Conservation (phyloP, 768 basidiomycete genomes). For the Paxillus ammoniavirescens region DNA sequence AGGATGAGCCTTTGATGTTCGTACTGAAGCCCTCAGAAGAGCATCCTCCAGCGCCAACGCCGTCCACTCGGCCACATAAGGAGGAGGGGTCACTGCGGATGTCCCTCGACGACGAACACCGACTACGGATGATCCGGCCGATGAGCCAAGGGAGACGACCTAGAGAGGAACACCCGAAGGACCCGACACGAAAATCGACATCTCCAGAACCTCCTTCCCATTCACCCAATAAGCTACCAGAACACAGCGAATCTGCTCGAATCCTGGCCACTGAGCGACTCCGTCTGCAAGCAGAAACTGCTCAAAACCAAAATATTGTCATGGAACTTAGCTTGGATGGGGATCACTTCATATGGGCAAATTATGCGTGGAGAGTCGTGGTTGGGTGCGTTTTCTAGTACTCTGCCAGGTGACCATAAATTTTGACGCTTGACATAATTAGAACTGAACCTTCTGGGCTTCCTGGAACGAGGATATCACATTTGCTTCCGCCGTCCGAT, state of each 20-base stretch:
- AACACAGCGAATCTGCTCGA: slow-evolving; percentile 72
- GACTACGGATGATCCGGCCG: slow-evolving; percentile 48
- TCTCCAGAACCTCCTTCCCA: slow-evolving; percentile 37
- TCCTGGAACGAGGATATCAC: slow-evolving; percentile 77
- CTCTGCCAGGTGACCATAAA: not conserved
- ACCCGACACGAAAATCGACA: slow-evolving; percentile 37
- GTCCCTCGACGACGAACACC: slow-evolving; percentile 32
- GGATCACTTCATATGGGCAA: slow-evolving; percentile 93
- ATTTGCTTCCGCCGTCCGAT: slow-evolving; percentile 75
- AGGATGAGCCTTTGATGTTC: slow-evolving; percentile 89
- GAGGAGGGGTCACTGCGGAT: slow-evolving; percentile 38
- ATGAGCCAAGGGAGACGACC: slow-evolving; percentile 52
- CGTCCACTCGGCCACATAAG: slow-evolving; percentile 34
- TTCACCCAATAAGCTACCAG: slow-evolving; percentile 46
- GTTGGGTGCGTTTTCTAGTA: slow-evolving; percentile 62
- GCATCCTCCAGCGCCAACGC: slow-evolving; percentile 37
- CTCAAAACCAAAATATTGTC: slow-evolving; percentile 94
- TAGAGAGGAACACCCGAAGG: slow-evolving; percentile 58
- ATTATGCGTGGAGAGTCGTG: slow-evolving; percentile 92
- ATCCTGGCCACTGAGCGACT: slow-evolving; percentile 87
- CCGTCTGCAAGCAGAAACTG: slow-evolving; percentile 87
- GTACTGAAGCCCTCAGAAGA: slow-evolving; percentile 89
- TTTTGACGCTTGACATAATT: slow-evolving; percentile 15
- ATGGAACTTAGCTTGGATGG: slow-evolving; percentile 93
- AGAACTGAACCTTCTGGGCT: slow-evolving; percentile 85